These are phyloP conservation scores for Saraca asoca DNA, from an alignment of 331 rosid species.

Conservation along the genomic window DNA sequence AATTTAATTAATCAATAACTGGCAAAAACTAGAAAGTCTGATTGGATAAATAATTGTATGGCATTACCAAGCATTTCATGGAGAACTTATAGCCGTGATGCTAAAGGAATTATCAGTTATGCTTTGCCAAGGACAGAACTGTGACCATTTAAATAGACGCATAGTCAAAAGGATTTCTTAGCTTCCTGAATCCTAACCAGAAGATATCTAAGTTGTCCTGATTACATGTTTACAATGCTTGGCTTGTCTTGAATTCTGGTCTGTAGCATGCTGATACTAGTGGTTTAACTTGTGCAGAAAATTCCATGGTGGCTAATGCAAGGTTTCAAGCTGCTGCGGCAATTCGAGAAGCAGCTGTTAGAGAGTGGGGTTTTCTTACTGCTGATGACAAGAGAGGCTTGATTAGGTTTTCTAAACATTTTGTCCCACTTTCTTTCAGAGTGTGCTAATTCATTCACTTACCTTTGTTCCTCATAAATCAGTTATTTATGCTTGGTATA, in stretches of 20 bases:
- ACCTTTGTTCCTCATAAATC: constrained; percentile 2
- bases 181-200: constrained; percentile 8
- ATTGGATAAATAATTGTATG: too few relatives aligned
- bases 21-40: constrained; percentile 14
- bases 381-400: constrained; percentile 73
- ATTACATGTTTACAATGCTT: too few relatives aligned
- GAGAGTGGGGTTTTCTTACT: constrained; percentile 86
- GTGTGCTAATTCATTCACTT: constrained; percentile 8
- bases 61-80: too few relatives aligned
- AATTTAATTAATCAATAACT: constrained; percentile 4
- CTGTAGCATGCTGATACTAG: constrained; percentile 38
- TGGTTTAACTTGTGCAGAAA: constrained; percentile 57
- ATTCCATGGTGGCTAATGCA: constrained; percentile 75
- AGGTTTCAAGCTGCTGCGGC: constrained; percentile 97
- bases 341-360: constrained; percentile 84
- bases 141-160: not conserved
- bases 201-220: constrained; percentile 2
- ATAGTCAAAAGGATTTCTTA: not conserved
- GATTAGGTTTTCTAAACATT: constrained; percentile 57
- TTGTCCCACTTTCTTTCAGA: constrained; percentile 13
- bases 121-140: not conserved
- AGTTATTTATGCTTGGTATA: constrained; percentile 17
- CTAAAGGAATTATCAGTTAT: constrained; percentile 15
- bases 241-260: constrained; percentile 20
- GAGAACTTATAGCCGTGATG: not conserved